phyloP scores from a whole-genome alignment of 2,329 filamentous ascomycete species.

The Apiospora kogelbergensis region DNA sequence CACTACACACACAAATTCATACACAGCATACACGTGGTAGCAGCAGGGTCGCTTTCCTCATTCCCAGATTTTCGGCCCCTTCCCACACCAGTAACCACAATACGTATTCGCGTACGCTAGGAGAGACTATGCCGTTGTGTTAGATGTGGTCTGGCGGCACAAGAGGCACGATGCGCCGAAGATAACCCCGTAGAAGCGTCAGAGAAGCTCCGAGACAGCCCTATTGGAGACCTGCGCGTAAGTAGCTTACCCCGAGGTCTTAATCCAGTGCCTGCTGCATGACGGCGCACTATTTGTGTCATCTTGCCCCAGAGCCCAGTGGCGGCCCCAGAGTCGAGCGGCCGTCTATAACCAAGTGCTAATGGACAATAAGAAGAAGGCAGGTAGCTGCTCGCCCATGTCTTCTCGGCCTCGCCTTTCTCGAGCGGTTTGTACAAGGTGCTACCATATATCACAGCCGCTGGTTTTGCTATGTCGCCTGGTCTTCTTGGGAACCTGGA shows the following conservation, averaged over 20 bases:
- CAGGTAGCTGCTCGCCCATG: neutral
- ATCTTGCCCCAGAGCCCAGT: constrained; percentile 1
- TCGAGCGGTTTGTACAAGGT: neutral
- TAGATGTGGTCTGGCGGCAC: neutral
- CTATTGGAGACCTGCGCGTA: constrained; percentile 5
- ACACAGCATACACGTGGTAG: constrained; percentile 1
- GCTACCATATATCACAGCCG: neutral
- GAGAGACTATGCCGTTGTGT: neutral
- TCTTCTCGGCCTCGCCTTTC: neutral
- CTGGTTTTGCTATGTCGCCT: neutral
- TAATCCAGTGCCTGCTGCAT: neutral
- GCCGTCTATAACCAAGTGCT: neutral
- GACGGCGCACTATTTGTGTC: neutral
- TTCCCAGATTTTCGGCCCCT: neutral
- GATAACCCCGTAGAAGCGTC: neutral
- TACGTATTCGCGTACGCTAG: neutral
- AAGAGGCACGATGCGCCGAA: constrained; percentile 5
- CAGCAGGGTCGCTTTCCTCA: neutral
- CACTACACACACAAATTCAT: neutral
- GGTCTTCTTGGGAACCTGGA: neutral
- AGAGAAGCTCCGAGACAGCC: neutral
- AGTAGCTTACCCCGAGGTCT: constrained; percentile 1
- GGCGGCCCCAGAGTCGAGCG: neutral
- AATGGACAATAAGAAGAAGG: neutral
- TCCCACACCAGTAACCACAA: neutral